Evolutionary conservation across 1,284 basidiomycete species (phyloP), one percentile per base, ranked within the genome.

Genomic region (Sanghuangporus weigelae): DNA sequence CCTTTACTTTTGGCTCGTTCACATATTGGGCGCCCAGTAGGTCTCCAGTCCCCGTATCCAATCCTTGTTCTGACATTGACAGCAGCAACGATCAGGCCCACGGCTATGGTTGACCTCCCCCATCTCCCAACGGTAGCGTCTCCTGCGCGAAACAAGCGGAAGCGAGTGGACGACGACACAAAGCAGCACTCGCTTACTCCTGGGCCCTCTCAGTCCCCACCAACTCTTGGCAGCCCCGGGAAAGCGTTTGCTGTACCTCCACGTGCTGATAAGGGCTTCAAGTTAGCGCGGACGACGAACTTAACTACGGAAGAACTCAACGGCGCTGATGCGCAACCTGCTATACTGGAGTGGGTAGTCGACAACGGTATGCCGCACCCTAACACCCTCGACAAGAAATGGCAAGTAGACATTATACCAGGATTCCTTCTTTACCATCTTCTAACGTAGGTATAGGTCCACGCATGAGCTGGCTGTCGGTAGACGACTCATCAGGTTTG

Each of bases 401-500:
- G 64, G 64, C 63, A 40, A 59, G 64, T 16, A 38, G 14, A 7
- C n/a, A 3, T 23, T 23, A 31, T 31, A 31, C 21, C 7, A 36
- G 19, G n/a, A 11, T 21, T 54, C 8, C 11, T 40, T n/a, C 26
- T 57, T 63, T 40, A 3, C 42, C 10, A 26, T 21, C 55, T 71
- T 81, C 55, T 82, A 89, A 50, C 72, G 80, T 62, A 87, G 12
- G 2, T 12, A 12, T 57, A 73, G 90, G 86, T 76, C 79, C n/a
- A 71, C 77, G 1, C 75, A 81, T 40, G 91, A 93, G 70, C 61
- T 80, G 14, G 69, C 73, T n/a, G 76, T 77, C 0, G 84, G 86
- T 10, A 84, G 90, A 62, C 85, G 90, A 42, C 84, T 93, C 42
- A 86, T 93, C 54, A 84, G 84, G 31, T 90, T 92, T 71, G 74